A percentile compares a stretch with the other conserved stretches of the same genome.
phyloP scores from a whole-genome alignment of 768 basidiomycete genomes.

The Rhodotorula sphaerocarpa region DNA sequence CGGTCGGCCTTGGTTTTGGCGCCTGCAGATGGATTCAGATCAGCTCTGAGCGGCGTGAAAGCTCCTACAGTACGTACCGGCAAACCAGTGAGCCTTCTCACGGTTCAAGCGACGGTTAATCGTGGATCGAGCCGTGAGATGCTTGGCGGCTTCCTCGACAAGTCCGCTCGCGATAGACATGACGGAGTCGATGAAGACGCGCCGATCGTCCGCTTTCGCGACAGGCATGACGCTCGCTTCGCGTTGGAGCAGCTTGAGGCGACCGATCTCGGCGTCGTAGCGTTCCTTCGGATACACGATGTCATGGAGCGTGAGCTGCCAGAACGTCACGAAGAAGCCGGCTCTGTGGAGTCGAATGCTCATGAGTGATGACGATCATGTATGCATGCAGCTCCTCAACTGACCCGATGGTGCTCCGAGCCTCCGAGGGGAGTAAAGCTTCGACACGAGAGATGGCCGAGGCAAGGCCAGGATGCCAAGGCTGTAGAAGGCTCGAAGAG shows the following conservation, averaged over 20 bases:
- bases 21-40: conserved; percentile 31
- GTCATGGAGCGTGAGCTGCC: conserved; percentile 91
- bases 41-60: too few relatives aligned
- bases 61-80: conserved; percentile 2
- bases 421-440: conserved; percentile 59
- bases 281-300: conserved; percentile 64
- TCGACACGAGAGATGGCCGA: conserved; percentile 67
- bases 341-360: too few relatives aligned
- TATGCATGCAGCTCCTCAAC: too few relatives aligned
- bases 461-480: conserved; percentile 70
- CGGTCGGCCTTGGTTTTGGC: conserved; percentile 43
- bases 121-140: conserved; percentile 40
- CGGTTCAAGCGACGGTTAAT: conserved; percentile 40
- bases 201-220: conserved; percentile 19
- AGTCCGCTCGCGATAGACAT: conserved; percentile 18
- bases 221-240: conserved; percentile 40
- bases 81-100: conserved; percentile 32
- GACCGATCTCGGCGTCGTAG: conserved; percentile 69
- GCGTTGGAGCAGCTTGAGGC: conserved; percentile 40
- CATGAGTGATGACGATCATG: too few relatives aligned
- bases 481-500: conserved; percentile 36
- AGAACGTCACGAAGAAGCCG: conserved; percentile 89
- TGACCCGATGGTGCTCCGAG: conserved; percentile 63
- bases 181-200: conserved; percentile 12
- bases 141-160: conserved; percentile 18